A percentile compares a stretch with the other conserved stretches of the same genome.
Conservation (phyloP, 768 basidiomycete species). For the Termitomyces sp. region DNA sequence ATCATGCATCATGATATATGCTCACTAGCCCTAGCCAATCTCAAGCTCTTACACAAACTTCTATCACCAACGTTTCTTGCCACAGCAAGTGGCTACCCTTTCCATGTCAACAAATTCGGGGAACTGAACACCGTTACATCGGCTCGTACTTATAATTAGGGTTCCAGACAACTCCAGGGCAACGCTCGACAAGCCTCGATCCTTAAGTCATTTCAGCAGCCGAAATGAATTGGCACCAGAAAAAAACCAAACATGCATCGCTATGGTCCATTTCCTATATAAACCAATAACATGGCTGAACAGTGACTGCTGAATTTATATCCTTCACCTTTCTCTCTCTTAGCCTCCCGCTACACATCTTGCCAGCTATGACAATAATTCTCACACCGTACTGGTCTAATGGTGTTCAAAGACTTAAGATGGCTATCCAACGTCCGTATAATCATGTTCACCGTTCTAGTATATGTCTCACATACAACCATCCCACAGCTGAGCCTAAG, state of each 20-base stretch:
- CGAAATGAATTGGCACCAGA: constrained; percentile 2
- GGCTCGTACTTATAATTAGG: constrained; percentile 8
- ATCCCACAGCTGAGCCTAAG: constrained; percentile 34
- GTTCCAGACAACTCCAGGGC: not conserved
- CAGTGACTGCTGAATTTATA: constrained; percentile 1
- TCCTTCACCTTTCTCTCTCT: not conserved
- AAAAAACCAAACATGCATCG: constrained; percentile 13
- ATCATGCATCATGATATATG: not conserved
- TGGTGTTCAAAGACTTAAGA: constrained; percentile 68
- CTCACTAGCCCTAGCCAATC: not conserved
- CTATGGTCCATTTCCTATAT: constrained; percentile 11
- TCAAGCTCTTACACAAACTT: not conserved
- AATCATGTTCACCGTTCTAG: constrained; percentile 2
- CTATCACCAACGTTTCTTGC: not conserved
- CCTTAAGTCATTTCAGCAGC: not conserved
- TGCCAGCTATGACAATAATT: constrained; percentile 50
- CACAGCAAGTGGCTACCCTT: not conserved
- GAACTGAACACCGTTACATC: not conserved
- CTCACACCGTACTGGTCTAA: constrained; percentile 73
- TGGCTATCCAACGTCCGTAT: constrained; percentile 53
- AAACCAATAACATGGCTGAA: not conserved
- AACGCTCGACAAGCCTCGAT: constrained; percentile 2
- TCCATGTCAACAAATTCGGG: not conserved
- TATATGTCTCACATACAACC: constrained; percentile 9
- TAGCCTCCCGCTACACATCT: constrained; percentile 3